A percentile compares a stretch with the other conserved stretches of the same genome.
Evolutionary conservation across 1,284 basidiomycete genomes (phyloP).

Genomic region (Fomitiporia mediterranea): DNA sequence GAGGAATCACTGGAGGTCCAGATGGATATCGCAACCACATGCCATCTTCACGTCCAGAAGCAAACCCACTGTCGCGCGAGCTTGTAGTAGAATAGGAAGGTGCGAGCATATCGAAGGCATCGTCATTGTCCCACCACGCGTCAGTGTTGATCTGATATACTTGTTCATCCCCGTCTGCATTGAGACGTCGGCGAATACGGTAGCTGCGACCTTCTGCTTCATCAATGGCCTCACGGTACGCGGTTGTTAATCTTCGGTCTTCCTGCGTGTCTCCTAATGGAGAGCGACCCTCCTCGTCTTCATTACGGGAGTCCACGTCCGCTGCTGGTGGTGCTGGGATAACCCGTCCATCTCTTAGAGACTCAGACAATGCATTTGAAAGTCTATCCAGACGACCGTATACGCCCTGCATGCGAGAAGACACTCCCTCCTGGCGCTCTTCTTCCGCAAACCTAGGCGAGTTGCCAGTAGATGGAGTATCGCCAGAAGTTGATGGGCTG

Average conservation of each 20-base stretch:
- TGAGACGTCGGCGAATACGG: slow-evolving; percentile 36
- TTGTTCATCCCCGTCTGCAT: slow-evolving; percentile 39
- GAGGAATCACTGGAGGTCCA: background rate
- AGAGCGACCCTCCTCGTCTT: background rate
- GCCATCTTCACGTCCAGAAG: background rate
- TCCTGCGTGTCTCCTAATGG: background rate
- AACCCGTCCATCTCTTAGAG: background rate
- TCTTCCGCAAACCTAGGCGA: background rate
- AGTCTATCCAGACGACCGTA: background rate
- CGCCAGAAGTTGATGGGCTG: background rate
- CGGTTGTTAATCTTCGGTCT: background rate
- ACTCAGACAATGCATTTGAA: background rate
- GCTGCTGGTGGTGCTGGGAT: background rate
- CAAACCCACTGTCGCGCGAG: background rate
- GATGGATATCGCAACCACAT: background rate
- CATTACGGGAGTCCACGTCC: too few relatives aligned
- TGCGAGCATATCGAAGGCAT: slow-evolving; percentile 26
- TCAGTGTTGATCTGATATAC: slow-evolving; percentile 37
- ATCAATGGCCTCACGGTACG: slow-evolving; percentile 7
- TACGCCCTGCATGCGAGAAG: slow-evolving; percentile 1
- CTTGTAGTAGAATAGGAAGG: background rate
- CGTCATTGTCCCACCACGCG: slow-evolving; percentile 29
- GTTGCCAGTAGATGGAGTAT: too few relatives aligned
- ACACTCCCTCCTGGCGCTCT: background rate
- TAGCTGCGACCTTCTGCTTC: slow-evolving; percentile 29